Evolutionary conservation across 176 grass and related monocot genomes (phyloP).

Genomic region (Aegilops sharonensis): DNA sequence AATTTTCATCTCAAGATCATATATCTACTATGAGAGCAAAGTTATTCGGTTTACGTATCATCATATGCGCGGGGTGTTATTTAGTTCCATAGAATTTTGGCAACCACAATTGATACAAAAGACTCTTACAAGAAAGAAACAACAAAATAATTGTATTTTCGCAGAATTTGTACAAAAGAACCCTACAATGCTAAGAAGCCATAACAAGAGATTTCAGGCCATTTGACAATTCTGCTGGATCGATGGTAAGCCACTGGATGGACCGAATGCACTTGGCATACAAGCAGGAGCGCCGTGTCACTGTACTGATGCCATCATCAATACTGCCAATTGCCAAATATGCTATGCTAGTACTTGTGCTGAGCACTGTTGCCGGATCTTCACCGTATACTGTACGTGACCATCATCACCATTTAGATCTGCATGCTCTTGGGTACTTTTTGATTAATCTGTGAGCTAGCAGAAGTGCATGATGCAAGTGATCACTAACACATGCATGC

Average conservation of each 20-base stretch:
- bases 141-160: no score
- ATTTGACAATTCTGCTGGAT: background rate
- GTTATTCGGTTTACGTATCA: no score
- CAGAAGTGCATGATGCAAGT: background rate
- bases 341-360: background rate
- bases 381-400: background rate
- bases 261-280: background rate
- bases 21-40: no score
- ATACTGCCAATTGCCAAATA: no score
- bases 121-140: no score
- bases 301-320: background rate
- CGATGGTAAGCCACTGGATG: no score
- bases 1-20: no score
- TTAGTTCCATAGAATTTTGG: no score
- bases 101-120: no score
- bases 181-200: no score
- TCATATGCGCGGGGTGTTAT: no score
- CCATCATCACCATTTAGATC: background rate
- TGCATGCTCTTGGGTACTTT: background rate
- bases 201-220: background rate
- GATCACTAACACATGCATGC: background rate
- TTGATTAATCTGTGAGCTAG: background rate
- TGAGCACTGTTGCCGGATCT: background rate
- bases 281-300: background rate
- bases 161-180: no score